Conservation (phyloP, 164 flowering plant species). For the Berberis thunbergii region DNA sequence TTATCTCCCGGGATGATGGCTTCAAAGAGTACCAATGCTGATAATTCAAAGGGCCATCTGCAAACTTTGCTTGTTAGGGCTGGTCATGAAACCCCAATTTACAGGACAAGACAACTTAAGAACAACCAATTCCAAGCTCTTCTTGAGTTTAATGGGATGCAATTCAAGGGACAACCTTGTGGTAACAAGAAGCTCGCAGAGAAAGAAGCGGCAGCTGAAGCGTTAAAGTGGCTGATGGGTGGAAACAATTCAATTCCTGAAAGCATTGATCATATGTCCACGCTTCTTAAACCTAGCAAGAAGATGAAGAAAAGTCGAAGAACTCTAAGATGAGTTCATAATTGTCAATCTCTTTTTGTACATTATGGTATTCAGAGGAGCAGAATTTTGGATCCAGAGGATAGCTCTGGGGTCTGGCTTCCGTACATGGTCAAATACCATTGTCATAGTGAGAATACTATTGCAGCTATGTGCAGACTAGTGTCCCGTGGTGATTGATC, state of each 20-base stretch:
- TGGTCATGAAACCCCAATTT: constrained; percentile 54
- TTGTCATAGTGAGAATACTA: too few species aligned
- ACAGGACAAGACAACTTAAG: constrained; percentile 48
- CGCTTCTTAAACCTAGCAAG: constrained; percentile 55
- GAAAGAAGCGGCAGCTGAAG: constrained; percentile 85
- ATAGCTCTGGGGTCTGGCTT: too few species aligned
- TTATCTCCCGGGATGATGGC: constrained; percentile 10
- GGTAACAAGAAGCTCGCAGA: constrained; percentile 80
- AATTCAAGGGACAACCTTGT: constrained; percentile 67
- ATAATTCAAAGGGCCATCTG: constrained; percentile 72
- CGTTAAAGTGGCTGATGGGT: constrained; percentile 62
- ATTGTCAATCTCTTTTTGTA: too few species aligned
- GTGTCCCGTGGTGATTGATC: too few species aligned
- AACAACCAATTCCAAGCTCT: constrained; percentile 55
- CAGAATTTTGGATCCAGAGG: too few species aligned
- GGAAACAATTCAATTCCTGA: constrained; percentile 29
- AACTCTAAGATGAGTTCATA: background rate
- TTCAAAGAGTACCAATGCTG: constrained; percentile 43
- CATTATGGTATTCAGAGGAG: too few species aligned
- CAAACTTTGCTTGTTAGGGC: constrained; percentile 73
- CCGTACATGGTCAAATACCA: too few species aligned
- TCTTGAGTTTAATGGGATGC: constrained; percentile 74
- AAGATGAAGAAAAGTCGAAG: constrained; percentile 24
- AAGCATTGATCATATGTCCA: constrained; percentile 42
- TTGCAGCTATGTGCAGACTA: too few species aligned